These are phyloP conservation scores for Volvariella surrecta DNA, from an alignment of 1,284 basidiomycete species.

Conservation along the genomic window DNA sequence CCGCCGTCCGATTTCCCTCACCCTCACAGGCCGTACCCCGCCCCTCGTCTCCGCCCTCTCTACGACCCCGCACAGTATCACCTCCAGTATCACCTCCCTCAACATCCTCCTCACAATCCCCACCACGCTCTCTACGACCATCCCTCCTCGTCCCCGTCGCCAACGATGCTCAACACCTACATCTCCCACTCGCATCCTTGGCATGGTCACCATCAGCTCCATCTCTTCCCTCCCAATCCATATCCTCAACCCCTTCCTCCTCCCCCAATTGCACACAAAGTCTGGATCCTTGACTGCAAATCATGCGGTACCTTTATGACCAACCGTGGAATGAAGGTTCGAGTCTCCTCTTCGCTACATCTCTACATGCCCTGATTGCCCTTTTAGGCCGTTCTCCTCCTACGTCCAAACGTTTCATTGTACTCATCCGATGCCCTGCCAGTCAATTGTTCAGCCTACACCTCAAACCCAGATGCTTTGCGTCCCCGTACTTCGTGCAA, in stretches of 20 bases:
- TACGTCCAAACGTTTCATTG: constrained; percentile 75
- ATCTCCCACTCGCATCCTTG: constrained; percentile 10
- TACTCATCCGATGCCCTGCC: constrained; percentile 82
- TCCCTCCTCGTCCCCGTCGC: constrained; percentile 10
- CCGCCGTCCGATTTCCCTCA: background rate
- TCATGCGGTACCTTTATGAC: constrained; percentile 69
- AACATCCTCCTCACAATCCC: constrained; percentile 10
- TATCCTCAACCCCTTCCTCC: constrained; percentile 30
- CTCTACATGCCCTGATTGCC: constrained; percentile 6
- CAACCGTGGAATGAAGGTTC: constrained; percentile 79
- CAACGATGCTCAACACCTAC: constrained; percentile 14
- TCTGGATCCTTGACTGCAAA: constrained; percentile 76
- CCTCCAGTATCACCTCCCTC: constrained; percentile 4
- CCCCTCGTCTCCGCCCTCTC: background rate
- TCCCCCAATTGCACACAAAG: constrained; percentile 49
- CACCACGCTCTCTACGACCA: constrained; percentile 24
- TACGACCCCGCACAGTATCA: constrained; percentile 7
- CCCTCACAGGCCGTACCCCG: background rate
- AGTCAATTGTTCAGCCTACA: constrained; percentile 62
- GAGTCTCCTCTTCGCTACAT: constrained; percentile 15
- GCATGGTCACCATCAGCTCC: constrained; percentile 13
- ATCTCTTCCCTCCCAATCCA: constrained; percentile 28
- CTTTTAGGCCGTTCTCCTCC: constrained; percentile 68
- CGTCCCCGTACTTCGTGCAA: constrained; percentile 26
- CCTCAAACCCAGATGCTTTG: constrained; percentile 33